These are phyloP conservation scores for Ascochyta fabae DNA, from an alignment of 2,329 filamentous ascomycete genomes.

Conservation along the genomic window DNA sequence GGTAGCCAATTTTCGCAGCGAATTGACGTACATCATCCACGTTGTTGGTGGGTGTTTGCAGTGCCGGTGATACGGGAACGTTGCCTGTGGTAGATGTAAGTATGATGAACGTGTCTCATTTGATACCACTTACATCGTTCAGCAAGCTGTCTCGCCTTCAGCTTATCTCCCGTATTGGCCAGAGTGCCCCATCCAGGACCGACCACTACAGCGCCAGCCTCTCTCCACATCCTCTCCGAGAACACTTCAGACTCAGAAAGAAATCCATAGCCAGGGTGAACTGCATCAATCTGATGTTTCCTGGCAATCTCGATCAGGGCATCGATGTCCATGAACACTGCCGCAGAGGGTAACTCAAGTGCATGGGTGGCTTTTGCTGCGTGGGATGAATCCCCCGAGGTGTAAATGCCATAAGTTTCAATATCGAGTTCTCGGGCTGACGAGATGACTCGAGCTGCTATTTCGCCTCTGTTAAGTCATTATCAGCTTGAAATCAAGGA, in stretches of 20 bases:
- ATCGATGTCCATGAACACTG: constrained; percentile 61
- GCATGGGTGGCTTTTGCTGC: constrained; percentile 59
- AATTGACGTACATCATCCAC: constrained; percentile 59
- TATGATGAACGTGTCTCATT: neutral
- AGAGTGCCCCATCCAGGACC: constrained; percentile 65
- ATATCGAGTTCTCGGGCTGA: constrained; percentile 65
- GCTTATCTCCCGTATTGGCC: constrained; percentile 62
- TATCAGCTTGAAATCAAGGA: neutral
- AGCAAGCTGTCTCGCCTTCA: constrained; percentile 61
- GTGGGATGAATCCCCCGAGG: constrained; percentile 62
- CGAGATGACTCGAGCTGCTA: constrained; percentile 66
- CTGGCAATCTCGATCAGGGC: constrained; percentile 56
- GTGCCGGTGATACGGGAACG: constrained; percentile 60
- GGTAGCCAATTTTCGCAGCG: constrained; percentile 62
- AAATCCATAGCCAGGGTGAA: constrained; percentile 70
- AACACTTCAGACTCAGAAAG: constrained; percentile 63
- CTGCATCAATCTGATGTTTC: constrained; percentile 60
- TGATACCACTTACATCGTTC: constrained; percentile 50
- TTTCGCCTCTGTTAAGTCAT: constrained; percentile 61
- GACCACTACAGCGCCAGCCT: constrained; percentile 57
- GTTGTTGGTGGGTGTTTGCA: constrained; percentile 53
- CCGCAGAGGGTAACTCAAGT: constrained; percentile 58
- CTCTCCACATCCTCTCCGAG: constrained; percentile 56
- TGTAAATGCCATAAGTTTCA: constrained; percentile 64
- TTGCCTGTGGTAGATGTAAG: constrained; percentile 33